A percentile compares a stretch with the other conserved stretches of the same genome.
These are phyloP conservation scores for Eucalyptus grandis DNA, from an alignment of 345 rosid species.

Conservation along the genomic window DNA sequence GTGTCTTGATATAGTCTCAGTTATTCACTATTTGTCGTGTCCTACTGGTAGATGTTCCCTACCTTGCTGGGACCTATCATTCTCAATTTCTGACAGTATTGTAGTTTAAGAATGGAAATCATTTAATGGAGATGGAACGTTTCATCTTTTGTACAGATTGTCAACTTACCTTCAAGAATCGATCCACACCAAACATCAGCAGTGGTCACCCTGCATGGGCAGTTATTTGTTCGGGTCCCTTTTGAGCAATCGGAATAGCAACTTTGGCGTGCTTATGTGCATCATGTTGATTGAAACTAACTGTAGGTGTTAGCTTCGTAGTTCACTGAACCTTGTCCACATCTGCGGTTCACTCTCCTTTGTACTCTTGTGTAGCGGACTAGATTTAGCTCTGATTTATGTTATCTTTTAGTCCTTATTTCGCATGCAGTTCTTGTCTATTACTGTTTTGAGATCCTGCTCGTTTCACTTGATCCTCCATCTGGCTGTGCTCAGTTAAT, in stretches of 20 bases:
- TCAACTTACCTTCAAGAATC: constrained; percentile 50
- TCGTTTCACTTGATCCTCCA: neutral
- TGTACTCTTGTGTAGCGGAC: neutral
- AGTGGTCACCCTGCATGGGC: constrained; percentile 68
- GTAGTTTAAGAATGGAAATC: neutral
- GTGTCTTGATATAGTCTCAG: neutral
- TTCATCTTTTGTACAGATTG: constrained; percentile 22
- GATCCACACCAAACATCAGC: constrained; percentile 67
- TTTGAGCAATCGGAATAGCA: constrained; percentile 21
- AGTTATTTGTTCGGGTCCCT: constrained; percentile 58
- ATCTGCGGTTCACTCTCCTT: neutral
- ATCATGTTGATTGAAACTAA: neutral
- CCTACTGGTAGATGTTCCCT: neutral
- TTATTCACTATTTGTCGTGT: neutral
- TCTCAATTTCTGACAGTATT: neutral
- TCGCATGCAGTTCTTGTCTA: neutral
- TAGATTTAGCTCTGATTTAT: neutral
- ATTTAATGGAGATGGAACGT: neutral
- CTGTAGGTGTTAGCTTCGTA: neutral
- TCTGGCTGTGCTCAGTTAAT: neutral
- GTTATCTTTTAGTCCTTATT: neutral
- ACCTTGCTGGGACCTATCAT: neutral
- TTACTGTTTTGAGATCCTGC: neutral
- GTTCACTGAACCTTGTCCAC: neutral
- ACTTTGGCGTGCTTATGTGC: neutral